Percentiles rank a stretch among this genome's conserved stretches.
Conservation (phyloP, 495 filamentous ascomycete species). For the Endocarpon pusillum region DNA sequence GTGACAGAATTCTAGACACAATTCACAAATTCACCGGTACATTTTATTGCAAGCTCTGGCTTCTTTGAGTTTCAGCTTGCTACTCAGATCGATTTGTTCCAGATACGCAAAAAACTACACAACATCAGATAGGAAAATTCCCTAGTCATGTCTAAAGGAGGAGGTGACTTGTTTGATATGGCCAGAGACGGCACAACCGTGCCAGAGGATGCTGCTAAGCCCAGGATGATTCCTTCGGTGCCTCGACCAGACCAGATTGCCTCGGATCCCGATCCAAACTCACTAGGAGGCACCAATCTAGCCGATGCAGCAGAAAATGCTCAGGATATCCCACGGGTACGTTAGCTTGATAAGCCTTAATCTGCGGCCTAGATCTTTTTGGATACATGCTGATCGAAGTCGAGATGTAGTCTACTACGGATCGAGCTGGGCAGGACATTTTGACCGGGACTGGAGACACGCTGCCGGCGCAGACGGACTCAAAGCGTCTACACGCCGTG, state of each 20-base stretch:
- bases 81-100: no score
- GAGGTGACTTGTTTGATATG: constrained; percentile 12
- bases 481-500: constrained; percentile 24
- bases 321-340: constrained; percentile 30
- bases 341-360: neutral
- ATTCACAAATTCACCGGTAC: no score
- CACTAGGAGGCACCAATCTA: constrained; percentile 15
- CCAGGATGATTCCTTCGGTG: constrained; percentile 36
- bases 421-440: constrained; percentile 16
- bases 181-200: constrained; percentile 29
- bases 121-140: no score
- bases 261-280: constrained; percentile 7
- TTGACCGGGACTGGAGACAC: constrained; percentile 33
- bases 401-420: constrained; percentile 27
- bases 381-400: constrained; percentile 8
- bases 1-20: no score
- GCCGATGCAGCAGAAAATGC: constrained; percentile 34
- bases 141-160: no score
- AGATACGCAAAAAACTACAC: no score
- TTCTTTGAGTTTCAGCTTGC: no score
- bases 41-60: no score
- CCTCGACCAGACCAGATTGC: constrained; percentile 33
- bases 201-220: constrained; percentile 29
- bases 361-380: neutral
- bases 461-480: constrained; percentile 26